Base-by-base conservation (phyloP, 805 yeast species). In the Millerozyma miso region DNA sequence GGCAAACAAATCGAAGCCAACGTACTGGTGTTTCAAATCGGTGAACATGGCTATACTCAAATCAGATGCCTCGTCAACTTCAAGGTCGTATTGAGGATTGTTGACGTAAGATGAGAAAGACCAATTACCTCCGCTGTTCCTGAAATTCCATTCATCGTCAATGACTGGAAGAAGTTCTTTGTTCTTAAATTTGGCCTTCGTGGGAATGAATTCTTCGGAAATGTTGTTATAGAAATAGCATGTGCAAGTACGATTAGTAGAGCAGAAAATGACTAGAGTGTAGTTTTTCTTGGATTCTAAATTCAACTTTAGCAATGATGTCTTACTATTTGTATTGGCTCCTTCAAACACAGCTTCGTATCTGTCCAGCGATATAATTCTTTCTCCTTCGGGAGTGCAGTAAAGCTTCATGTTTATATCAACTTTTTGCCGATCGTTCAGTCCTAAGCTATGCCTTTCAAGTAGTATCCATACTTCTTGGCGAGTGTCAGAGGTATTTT, bases 101-200 rank as follows among this genome's bases (percentile, higher is more conserved):
- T 63, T 52, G 16, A 74, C 53, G 49, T 69, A 83, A 0, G 73
- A 58, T 4, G 73, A 62, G 18, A 63, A 44, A 0, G 73, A 45
- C 78, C 80, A 77, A 50, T 69, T 76, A 0, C 88, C 88, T 2
- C 86, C 87, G 36, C 72, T 58, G 13, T 56, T 58, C 2, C 55
- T 57, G 1, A 59, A 50, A 8, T 58, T 58, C 87, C 87, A 83
- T 19, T 54, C 53, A 15, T 71, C 82, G 1, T 54, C 40, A 2
- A 59, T 44, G 2, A 62, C 20, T 2, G 57, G 52, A 2, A 50
- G 42, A 1, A 44, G 37, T 18, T 52, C 39, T 3, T 56, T 40
- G 38, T 55, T 58, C 19, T 48, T 46, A n/a, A 51, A 50, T 6
- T 42, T 46, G 2, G 81, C 70, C 44, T 62, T 71, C 8, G 14